These are phyloP conservation scores for Solanum rostratum DNA, from an alignment of 257 asterid genomes.

Conservation along the genomic window DNA sequence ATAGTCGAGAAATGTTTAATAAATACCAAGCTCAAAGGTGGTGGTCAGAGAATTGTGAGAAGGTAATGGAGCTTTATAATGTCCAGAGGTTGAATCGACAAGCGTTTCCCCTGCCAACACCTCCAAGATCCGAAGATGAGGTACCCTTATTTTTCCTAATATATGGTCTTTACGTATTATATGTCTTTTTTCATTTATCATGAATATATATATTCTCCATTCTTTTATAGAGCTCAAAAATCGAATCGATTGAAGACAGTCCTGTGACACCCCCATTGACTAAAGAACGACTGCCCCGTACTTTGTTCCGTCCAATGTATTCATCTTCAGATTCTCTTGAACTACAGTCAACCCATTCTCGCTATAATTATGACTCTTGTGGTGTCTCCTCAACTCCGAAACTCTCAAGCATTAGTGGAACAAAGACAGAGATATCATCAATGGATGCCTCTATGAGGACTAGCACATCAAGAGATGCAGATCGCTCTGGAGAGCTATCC, in stretches of 20 bases:
- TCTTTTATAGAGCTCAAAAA: constrained; percentile 34
- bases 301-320: constrained; percentile 47
- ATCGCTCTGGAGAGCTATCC: constrained; percentile 70
- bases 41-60: constrained; percentile 95
- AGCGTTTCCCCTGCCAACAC: constrained; percentile 72
- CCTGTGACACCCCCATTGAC: constrained; percentile 83
- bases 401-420: constrained; percentile 55
- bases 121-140: constrained; percentile 76
- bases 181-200: background rate
- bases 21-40: constrained; percentile 95
- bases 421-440: constrained; percentile 31
- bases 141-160: background rate
- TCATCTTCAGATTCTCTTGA: constrained; percentile 66
- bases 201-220: background rate
- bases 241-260: constrained; percentile 56
- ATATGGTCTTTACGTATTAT: background rate
- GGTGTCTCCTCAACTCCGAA: constrained; percentile 75
- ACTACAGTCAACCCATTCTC: constrained; percentile 35
- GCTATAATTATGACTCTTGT: constrained; percentile 46
- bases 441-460: constrained; percentile 69
- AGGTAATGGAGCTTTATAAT: constrained; percentile 81
- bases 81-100: constrained; percentile 76
- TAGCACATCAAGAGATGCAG: constrained; percentile 73
- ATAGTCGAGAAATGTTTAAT: constrained; percentile 86
- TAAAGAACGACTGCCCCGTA: constrained; percentile 57